These are phyloP conservation scores for Daldinia eschscholtzii DNA, from an alignment of 2,329 filamentous ascomycete species.

Conservation along the genomic window DNA sequence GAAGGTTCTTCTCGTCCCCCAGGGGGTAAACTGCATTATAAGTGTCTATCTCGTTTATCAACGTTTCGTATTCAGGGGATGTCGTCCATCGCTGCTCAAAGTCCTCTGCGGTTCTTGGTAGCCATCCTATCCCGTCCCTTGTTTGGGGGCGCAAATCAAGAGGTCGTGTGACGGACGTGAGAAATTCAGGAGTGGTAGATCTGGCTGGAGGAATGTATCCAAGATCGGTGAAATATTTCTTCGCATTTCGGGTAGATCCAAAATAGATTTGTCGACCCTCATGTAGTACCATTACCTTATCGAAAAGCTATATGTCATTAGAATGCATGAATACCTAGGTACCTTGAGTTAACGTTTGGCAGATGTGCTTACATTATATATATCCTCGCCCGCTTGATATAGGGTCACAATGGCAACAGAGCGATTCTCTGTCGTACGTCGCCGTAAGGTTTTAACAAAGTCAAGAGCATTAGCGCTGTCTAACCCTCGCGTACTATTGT, in stretches of 20 bases:
- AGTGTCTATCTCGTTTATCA: too few relatives aligned
- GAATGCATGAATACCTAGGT: conserved; percentile 27
- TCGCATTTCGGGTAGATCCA: conserved; percentile 68
- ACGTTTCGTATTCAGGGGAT: too few relatives aligned
- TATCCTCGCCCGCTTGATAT: conserved; percentile 74
- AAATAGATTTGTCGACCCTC: conserved; percentile 72
- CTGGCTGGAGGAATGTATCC: conserved; percentile 74
- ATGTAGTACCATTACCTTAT: conserved; percentile 68
- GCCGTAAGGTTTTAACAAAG: conserved; percentile 73
- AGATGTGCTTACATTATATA: conserved; percentile 62
- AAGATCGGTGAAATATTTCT: conserved; percentile 72
- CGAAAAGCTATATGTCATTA: conserved; percentile 58
- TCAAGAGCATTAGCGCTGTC: conserved; percentile 80
- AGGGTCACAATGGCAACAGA: conserved; percentile 61
- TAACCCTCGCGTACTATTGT: conserved; percentile 71
- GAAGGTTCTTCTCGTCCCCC: too few relatives aligned
- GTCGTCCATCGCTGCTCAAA: too few relatives aligned
- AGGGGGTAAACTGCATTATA: too few relatives aligned
- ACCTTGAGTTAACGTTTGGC: conserved; percentile 39
- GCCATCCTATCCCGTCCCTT: too few relatives aligned
- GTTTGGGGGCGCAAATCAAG: too few relatives aligned
- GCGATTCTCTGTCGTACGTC: conserved; percentile 39
- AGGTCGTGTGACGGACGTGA: conserved; percentile 58
- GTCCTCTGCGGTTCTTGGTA: too few relatives aligned
- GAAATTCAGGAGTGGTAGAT: conserved; percentile 78